These are phyloP conservation scores for Inga oerstediana DNA, from an alignment of 306 rosid species.

Conservation along the genomic window DNA sequence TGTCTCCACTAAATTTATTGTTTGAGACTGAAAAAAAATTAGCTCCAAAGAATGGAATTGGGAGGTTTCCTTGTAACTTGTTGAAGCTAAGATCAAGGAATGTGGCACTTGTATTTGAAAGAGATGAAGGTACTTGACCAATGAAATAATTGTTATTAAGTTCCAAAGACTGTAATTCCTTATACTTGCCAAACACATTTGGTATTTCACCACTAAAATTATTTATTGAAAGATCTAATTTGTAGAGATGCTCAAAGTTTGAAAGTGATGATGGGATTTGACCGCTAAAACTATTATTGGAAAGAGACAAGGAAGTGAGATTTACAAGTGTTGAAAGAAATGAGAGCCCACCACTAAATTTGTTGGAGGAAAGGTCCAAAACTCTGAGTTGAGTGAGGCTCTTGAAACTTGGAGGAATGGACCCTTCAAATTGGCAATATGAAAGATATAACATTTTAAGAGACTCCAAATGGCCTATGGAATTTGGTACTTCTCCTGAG, in stretches of 20 bases:
- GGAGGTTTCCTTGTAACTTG: no score
- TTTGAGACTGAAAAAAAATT: no score
- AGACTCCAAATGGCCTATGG: not conserved
- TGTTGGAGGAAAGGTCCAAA: no score
- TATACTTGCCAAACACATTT: not conserved
- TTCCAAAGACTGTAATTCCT: not conserved
- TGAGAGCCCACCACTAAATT: no score
- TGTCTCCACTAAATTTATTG: no score
- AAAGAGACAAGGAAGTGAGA: not conserved
- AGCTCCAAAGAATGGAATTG: no score
- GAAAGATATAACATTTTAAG: not conserved
- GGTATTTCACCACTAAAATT: not conserved
- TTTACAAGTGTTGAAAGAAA: not conserved
- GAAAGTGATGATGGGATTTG: no score
- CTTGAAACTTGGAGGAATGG: not conserved
- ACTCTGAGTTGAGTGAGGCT: not conserved
- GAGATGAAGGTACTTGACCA: slow-evolving; percentile 35
- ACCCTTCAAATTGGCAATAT: not conserved
- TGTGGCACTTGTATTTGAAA: no score
- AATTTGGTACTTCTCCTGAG: not conserved
- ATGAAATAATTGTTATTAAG: slow-evolving; percentile 36
- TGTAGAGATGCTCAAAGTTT: no score
- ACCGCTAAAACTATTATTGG: no score
- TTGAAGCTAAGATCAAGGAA: no score
- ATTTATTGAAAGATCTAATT: no score